Evolutionary conservation across 2,329 filamentous ascomycete species (phyloP), one percentile per base, ranked within the genome.

Genomic region (Pezizomycotina sp.): DNA sequence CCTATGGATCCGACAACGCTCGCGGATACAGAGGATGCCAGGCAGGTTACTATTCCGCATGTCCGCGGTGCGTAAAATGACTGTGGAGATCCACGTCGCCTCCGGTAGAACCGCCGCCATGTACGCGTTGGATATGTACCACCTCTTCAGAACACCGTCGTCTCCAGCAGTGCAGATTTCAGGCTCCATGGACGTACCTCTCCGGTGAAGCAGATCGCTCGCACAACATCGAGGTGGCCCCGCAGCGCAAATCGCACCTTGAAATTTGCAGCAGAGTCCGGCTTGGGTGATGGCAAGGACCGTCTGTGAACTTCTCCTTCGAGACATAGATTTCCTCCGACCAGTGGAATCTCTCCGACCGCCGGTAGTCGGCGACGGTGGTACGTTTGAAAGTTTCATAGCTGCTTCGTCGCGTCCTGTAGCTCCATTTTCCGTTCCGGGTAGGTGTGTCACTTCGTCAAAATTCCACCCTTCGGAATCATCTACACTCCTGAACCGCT

Each of bases 141-240:
- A 98, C 34, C 89, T 73, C 58, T 98, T 98, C 56, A 98, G 79
- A 50, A 86, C 78, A 38, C 86, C 86, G 55, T 98, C 89, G 52
- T 98, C 89, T 37, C 86, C 82, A 31, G 80, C 82, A 3, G 86
- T 98, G 59, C 86, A 95, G 35, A 98, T 86, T 57, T 98, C 89
- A 2, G 89, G 89, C 55, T 98, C 89, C 3, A 81, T 82, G 3
- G 84, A 84, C 52, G 83, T 93, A 89, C 89, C 26, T 89, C 89
- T 15, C 89, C 89, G 1, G 84, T 95, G 59, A 98, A 98, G 46
- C 93, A 92, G 40, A 95, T 81, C 1, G 82, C 82, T 25, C 89
- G 76, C 4, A 98, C 82, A 2, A 91, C 84, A 55, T 95, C 83
- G 2, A 98, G 67, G 56, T 98, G 89, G 2, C 89, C 89, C 33